A percentile compares a stretch with the other conserved stretches of the same genome.
Conservation (phyloP, 2,329 filamentous ascomycete species). For the Emydomyces testavorans region DNA sequence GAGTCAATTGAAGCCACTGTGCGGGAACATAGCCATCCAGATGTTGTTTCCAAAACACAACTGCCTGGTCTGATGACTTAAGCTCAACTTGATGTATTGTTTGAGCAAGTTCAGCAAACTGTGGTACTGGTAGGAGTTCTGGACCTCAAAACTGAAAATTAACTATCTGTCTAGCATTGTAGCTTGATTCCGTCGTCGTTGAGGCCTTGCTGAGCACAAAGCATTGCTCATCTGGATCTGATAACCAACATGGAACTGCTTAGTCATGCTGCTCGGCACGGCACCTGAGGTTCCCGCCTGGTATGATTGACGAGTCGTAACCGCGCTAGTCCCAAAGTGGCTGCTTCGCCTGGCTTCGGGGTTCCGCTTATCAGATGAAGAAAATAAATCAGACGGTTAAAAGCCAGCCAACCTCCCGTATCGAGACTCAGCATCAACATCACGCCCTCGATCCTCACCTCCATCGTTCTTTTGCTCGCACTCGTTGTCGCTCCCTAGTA, state of each 20-base stretch:
- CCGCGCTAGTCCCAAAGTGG: constrained; percentile 5
- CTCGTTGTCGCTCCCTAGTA: neutral
- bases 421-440: neutral
- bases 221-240: no score
- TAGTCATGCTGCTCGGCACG: neutral
- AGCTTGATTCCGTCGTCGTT: no score
- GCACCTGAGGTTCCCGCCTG: constrained; percentile 2
- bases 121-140: no score
- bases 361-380: constrained; percentile 7
- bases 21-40: no score
- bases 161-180: no score
- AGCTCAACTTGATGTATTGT: no score
- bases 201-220: no score
- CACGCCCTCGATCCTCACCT: neutral
- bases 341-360: neutral
- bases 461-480: neutral
- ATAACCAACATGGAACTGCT: neutral
- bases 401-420: neutral
- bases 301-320: neutral
- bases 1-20: no score
- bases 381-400: constrained; percentile 5
- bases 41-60: no score
- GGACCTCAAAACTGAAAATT: no score
- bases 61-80: no score
- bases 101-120: no score